Conservation (phyloP, 441 rosid genomes). For the Mallotus repandus region DNA sequence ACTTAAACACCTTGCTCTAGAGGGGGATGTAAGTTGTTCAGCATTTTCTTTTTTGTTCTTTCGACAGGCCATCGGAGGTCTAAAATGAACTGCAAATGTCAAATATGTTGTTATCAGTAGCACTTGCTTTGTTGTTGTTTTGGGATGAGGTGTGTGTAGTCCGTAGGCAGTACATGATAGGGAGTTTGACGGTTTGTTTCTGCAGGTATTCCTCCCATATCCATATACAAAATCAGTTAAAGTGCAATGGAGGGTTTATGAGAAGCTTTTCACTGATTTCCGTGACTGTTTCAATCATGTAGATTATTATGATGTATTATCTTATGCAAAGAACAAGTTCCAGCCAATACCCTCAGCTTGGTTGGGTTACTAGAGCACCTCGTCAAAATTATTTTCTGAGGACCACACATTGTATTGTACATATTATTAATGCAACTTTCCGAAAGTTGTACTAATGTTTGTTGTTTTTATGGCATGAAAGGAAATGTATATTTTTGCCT, state of each 20-base stretch:
- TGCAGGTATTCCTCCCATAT: slow-evolving; percentile 80
- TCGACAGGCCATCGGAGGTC: not conserved
- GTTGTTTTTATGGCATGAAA: not conserved
- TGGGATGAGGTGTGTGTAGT: not conserved
- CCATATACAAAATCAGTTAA: slow-evolving; percentile 70
- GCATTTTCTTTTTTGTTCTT: not conserved
- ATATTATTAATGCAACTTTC: not conserved
- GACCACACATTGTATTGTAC: slow-evolving; percentile 10
- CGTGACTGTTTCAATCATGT: slow-evolving; percentile 63
- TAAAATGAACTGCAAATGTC: not conserved
- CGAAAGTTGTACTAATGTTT: not conserved
- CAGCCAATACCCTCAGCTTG: slow-evolving; percentile 70
- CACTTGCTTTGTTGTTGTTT: not conserved
- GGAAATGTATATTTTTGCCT: not conserved
- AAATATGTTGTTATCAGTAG: too few relatives aligned
- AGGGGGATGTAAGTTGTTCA: slow-evolving; percentile 59
- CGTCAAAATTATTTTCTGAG: not conserved
- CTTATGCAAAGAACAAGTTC: slow-evolving; percentile 74
- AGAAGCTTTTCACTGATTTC: slow-evolving; percentile 80
- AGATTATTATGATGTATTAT: slow-evolving; percentile 63
- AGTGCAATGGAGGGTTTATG: slow-evolving; percentile 78
- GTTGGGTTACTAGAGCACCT: slow-evolving; percentile 54
- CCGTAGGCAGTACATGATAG: too few relatives aligned
- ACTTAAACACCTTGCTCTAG: slow-evolving; percentile 72
- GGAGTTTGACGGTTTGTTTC: not conserved